A percentile compares a stretch with the other conserved stretches of the same genome.
Conservation (phyloP, 2,329 filamentous ascomycete genomes). For the Fusarium illudens region DNA sequence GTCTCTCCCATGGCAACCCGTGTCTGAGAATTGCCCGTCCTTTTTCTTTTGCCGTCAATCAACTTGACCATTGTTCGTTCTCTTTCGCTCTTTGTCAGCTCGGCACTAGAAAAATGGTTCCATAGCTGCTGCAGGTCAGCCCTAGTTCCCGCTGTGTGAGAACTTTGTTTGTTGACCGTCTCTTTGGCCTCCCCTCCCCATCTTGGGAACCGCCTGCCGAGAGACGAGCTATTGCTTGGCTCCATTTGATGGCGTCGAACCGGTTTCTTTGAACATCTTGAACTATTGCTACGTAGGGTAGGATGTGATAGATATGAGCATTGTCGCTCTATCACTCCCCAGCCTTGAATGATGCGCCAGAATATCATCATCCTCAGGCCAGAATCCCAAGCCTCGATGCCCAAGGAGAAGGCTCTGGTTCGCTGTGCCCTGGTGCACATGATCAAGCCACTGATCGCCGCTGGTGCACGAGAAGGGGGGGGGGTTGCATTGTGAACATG, state of each 20-base stretch:
- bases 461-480: conserved; percentile 20
- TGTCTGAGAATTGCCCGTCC: neutral
- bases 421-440: conserved; percentile 10
- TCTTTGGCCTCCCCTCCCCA: neutral
- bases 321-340: neutral
- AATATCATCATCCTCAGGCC: neutral
- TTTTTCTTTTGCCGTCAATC: neutral
- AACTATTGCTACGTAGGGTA: neutral
- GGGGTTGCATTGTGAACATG: conserved; percentile 22
- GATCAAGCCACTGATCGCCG: conserved; percentile 34
- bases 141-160: neutral
- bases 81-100: neutral
- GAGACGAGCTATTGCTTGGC: neutral
- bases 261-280: neutral
- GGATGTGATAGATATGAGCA: too few species aligned
- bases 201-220: neutral
- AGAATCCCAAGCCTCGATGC: neutral
- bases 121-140: neutral
- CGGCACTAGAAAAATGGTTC: neutral
- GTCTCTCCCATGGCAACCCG: neutral
- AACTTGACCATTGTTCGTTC: neutral
- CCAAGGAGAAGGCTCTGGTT: conserved; percentile 2
- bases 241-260: neutral
- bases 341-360: neutral
- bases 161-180: neutral